Percentiles rank a stretch among this genome's conserved stretches.
phyloP scores from a whole-genome alignment of 1,284 basidiomycete genomes.

The Naganishia sp. region DNA sequence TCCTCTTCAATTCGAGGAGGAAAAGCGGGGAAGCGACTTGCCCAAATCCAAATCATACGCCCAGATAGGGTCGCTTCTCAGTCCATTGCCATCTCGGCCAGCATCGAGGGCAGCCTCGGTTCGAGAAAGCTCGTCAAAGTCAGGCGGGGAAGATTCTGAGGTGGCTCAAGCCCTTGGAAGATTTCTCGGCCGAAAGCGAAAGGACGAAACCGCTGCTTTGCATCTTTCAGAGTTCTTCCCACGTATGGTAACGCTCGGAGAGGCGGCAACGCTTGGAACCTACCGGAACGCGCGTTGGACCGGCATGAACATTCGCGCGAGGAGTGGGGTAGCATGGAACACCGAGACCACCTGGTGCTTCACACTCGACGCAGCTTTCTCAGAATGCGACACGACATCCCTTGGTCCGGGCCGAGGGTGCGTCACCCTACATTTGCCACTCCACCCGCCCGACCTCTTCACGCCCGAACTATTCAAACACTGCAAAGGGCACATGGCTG shows the following conservation, averaged over 20 bases:
- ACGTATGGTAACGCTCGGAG: background rate
- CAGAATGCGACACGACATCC: background rate
- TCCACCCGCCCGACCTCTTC: background rate
- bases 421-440: background rate
- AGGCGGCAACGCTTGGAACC: background rate
- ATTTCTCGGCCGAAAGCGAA: constrained; percentile 21
- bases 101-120: constrained; percentile 13
- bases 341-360: constrained; percentile 1
- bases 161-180: constrained; percentile 5
- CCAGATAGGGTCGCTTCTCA: constrained; percentile 14
- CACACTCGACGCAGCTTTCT: background rate
- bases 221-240: constrained; percentile 22
- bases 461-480: background rate
- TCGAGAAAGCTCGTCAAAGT: background rate
- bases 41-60: constrained; percentile 12
- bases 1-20: constrained; percentile 1
- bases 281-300: background rate
- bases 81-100: constrained; percentile 13
- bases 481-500: background rate
- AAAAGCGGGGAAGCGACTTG: constrained; percentile 9
- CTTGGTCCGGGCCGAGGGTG: background rate
- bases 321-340: constrained; percentile 1
- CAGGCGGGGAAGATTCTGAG: background rate
- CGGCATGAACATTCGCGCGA: background rate
- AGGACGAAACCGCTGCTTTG: constrained; percentile 4